These are phyloP conservation scores for Zelopaecilomyces penicillatus DNA, from an alignment of 2,329 filamentous ascomycete genomes.

Conservation along the genomic window DNA sequence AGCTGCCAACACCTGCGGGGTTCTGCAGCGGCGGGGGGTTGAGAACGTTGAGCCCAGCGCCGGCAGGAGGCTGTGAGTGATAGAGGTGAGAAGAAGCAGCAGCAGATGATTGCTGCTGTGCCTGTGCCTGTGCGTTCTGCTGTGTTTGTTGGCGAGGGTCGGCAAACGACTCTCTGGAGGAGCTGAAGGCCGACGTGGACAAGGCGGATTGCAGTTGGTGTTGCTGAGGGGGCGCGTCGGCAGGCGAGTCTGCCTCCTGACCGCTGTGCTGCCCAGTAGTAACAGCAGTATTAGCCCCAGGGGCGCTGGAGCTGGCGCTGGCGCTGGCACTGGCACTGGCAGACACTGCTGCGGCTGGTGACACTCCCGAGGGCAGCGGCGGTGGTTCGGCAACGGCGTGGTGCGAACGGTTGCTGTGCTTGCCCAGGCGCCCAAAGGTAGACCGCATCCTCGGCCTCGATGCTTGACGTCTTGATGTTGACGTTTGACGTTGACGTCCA, in stretches of 20 bases:
- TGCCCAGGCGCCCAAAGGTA: constrained; percentile 46
- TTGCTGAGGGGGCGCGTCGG: constrained; percentile 24
- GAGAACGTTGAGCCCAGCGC: constrained; percentile 8
- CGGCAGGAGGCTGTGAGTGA: constrained; percentile 19
- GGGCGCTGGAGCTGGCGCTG: constrained; percentile 1
- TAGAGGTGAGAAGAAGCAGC: constrained; percentile 21
- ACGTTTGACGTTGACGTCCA: constrained; percentile 1
- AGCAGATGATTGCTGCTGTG: constrained; percentile 20
- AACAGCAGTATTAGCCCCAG: not conserved
- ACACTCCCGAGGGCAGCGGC: constrained; percentile 20
- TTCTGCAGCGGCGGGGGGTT: constrained; percentile 24
- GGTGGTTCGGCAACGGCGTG: constrained; percentile 42
- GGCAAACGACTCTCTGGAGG: constrained; percentile 39
- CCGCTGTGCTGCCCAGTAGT: constrained; percentile 2
- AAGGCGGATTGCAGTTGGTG: constrained; percentile 31
- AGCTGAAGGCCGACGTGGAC: constrained; percentile 36
- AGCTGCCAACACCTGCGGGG: constrained; percentile 15
- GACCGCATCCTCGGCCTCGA: constrained; percentile 32
- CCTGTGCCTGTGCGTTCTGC: constrained; percentile 21
- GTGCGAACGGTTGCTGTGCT: constrained; percentile 49
- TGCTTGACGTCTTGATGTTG: not conserved
- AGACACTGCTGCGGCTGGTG: constrained; percentile 19
- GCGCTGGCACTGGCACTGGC: constrained; percentile 12
- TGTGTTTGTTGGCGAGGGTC: constrained; percentile 17
- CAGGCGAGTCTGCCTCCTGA: constrained; percentile 19